Evolutionary conservation across 176 grass and related monocot genomes (phyloP), one percentile per base, ranked within the genome.

Genomic region (Carex scoparia): DNA sequence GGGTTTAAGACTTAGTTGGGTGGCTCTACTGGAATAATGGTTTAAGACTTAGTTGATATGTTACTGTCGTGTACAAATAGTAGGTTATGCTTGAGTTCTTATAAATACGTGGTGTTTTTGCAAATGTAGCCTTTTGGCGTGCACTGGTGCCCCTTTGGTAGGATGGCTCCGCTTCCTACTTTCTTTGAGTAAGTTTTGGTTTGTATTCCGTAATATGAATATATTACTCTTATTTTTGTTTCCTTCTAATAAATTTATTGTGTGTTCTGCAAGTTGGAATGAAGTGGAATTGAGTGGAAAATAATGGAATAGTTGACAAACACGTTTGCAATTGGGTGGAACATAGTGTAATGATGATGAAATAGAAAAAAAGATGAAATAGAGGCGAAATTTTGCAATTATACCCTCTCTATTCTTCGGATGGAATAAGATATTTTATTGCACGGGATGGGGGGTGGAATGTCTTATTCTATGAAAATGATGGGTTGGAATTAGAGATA

Each of bases 71-170:
- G 70, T 27, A 2, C 70, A 74, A 51, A 74, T 74, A 74, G 42
- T 28, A 28, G 56, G 71, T 67, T 69, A 37, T 84, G 32, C 79
- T 88, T 64, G 84, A 33, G 79, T 74, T 60, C 83, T 42, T 84
- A 53, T 49, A 58, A 33, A 3, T 28, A 77, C 40, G 67, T 80
- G 67, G 42, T 80, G 18, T 88, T 82, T 91, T 42, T 87, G 74
- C 46, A 77, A 77, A 77, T 77, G 48, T 85, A 91, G 94, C 94
- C 91, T 55, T 83, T 96, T 93, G 87, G 91, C 40, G 83, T 91
- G 85, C 94, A 93, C 64, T 96, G 94, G 94, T 93, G 91, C 81
- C 94, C 94, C 66, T 88, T 96, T 91, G 91, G 91, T 83, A 90
- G 91, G 56, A 86, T 96, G 81, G 48, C 87, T 55, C 89, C 84